Evolutionary conservation across 176 grass and related monocot genomes (phyloP).

Genomic region (Oryza coarctata): DNA sequence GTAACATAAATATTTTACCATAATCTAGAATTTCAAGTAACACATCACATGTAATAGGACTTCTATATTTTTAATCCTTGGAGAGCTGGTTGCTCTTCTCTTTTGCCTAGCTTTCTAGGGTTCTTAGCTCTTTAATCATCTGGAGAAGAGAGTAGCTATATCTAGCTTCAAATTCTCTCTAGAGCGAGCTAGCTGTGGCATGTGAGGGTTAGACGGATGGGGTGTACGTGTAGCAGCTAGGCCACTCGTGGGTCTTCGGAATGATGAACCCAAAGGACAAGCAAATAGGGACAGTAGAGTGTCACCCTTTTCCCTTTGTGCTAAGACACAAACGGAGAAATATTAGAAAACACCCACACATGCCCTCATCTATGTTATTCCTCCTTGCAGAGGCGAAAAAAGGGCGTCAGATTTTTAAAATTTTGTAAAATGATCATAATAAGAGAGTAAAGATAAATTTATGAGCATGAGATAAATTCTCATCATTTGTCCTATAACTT

Average conservation of each 20-base stretch:
- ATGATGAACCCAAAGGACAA: constrained; percentile 51
- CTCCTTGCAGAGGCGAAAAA: background rate
- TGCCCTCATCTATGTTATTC: background rate
- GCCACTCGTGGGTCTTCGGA: constrained; percentile 74
- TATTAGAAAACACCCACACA: background rate
- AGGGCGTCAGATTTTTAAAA: no score
- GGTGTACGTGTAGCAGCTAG: constrained; percentile 32
- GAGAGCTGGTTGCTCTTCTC: background rate
- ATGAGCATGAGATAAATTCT: background rate
- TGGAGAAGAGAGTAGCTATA: background rate
- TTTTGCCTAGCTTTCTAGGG: background rate
- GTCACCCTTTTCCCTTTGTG: constrained; percentile 45
- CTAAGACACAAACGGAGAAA: constrained; percentile 40
- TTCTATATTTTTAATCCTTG: background rate
- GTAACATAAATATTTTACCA: background rate
- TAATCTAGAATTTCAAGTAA: background rate
- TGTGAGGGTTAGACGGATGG: background rate
- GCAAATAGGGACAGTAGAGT: constrained; percentile 37
- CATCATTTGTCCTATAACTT: no score
- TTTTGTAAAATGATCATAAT: no score
- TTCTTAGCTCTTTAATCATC: background rate
- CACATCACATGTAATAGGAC: background rate
- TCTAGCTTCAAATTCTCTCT: background rate
- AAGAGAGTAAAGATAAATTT: background rate
- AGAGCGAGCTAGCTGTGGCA: constrained; percentile 8